phyloP scores from a whole-genome alignment of 441 rosid genomes.

The Manihot esculenta region DNA sequence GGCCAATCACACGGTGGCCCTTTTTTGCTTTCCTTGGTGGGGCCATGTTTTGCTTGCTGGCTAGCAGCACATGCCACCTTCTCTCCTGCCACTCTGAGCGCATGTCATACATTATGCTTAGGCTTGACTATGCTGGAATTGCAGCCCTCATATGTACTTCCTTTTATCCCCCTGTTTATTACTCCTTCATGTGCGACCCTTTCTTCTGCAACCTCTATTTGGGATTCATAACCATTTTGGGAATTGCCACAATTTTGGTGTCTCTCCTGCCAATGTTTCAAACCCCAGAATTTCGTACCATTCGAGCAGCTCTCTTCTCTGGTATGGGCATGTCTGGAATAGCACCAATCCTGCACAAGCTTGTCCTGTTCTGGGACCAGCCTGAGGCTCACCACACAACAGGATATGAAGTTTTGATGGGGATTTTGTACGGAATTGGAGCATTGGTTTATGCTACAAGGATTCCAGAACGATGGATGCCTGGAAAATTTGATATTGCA shows the following conservation, averaged over 20 bases:
- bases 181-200: constrained; percentile 89
- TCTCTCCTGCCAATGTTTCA: constrained; percentile 85
- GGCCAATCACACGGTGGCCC: constrained; percentile 76
- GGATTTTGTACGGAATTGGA: constrained; percentile 65
- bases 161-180: constrained; percentile 82
- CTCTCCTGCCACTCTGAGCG: constrained; percentile 86
- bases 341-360: constrained; percentile 75
- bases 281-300: constrained; percentile 58
- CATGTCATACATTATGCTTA: constrained; percentile 78
- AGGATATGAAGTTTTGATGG: constrained; percentile 78
- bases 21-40: constrained; percentile 79
- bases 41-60: constrained; percentile 90
- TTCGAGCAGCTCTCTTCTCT: constrained; percentile 73
- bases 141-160: constrained; percentile 85
- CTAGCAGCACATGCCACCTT: constrained; percentile 84
- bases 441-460: constrained; percentile 85
- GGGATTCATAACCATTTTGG: constrained; percentile 74
- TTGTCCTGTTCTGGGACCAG: constrained; percentile 70
- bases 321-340: constrained; percentile 85
- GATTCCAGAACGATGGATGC: constrained; percentile 90
- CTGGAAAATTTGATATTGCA: constrained; percentile 86
- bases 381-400: constrained; percentile 92
- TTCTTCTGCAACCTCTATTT: constrained; percentile 86
- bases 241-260: constrained; percentile 56
- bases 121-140: constrained; percentile 87